Conservation (phyloP, 1,284 basidiomycete species). For the Naganishia albida region DNA sequence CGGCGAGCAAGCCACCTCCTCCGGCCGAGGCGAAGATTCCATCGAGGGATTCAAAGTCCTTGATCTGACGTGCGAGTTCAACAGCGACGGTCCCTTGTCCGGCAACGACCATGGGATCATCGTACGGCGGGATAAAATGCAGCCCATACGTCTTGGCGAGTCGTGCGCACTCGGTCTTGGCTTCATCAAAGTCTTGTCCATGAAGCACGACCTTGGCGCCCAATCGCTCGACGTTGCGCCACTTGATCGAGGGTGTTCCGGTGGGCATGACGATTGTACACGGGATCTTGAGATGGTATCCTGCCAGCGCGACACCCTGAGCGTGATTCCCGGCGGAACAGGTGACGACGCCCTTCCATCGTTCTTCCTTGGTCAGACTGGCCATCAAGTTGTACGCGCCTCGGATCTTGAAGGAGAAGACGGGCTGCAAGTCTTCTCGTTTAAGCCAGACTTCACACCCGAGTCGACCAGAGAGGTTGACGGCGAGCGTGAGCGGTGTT, state of each 20-base stretch:
- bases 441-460: slow-evolving; percentile 96
- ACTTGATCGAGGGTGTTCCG: slow-evolving; percentile 94
- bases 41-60: slow-evolving; percentile 72
- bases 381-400: slow-evolving; percentile 99
- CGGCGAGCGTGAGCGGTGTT: slow-evolving; percentile 84
- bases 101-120: slow-evolving; percentile 94
- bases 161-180: slow-evolving; percentile 89
- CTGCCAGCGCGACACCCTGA: slow-evolving; percentile 95
- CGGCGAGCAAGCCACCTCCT: slow-evolving; percentile 87
- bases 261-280: slow-evolving; percentile 99
- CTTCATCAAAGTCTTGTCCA: slow-evolving; percentile 92
- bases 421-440: slow-evolving; percentile 95
- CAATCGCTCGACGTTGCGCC: slow-evolving; percentile 85
- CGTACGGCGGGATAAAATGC: slow-evolving; percentile 93
- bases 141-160: slow-evolving; percentile 76
- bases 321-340: slow-evolving; percentile 99
- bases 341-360: slow-evolving; percentile 96
- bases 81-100: slow-evolving; percentile 95
- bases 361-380: slow-evolving; percentile 77
- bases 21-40: slow-evolving; percentile 89
- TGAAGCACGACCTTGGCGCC: slow-evolving; percentile 93
- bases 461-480: slow-evolving; percentile 79
- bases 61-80: slow-evolving; percentile 86
- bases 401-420: slow-evolving; percentile 98
- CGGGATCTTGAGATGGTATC: slow-evolving; percentile 79